Base-by-base conservation (phyloP, 352 stramenopile species). In the Albugo candida region DNA sequence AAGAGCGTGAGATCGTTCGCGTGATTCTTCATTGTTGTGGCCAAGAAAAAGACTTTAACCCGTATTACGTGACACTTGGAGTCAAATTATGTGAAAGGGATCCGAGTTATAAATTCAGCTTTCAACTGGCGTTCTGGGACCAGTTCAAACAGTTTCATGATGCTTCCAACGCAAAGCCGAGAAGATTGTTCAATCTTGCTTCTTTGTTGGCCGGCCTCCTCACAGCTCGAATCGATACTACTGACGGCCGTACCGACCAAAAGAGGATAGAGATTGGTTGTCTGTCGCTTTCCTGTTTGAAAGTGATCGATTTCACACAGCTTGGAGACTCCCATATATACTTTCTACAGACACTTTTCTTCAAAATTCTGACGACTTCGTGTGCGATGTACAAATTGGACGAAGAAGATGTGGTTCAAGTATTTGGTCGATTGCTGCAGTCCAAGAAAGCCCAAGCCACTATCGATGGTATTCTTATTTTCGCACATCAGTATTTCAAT, bases 81-180 rank as follows among this genome's bases (percentile, higher is more conserved):
- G 64, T 77, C 36, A 84, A 93, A 36, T 69, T 98, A 48, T 97
- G 88, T 54, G 81, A 97, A 58, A 94, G 89, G 60, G 86, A 97
- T 53, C 66, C 59, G 34, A 86, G 92, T 37, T 95, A 87, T 63
- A 97, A 95, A 51, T 98, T 97, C 54, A 96, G 88, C 16, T 81
- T 97, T 43, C 92, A 97, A 56, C 70, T 98, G 16, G 84, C 93
- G 38, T 97, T 95, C 58, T 98, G 92, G 94, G 94, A 98, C 65
- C 62, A 74, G 36, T 97, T 98, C 59, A 98, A 98, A 68, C 80
- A 95, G 48, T 58, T 86, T 37, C 61, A 76, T 51, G 59, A 62
- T 37, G 69, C 96, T 14, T 65, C 84, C 14, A 56, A 63, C 16
- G 68, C 67, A 38, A 79, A 80, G 55, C 68, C 68, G 41, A 69